Evolutionary conservation across 140 eudicot species (phyloP), one percentile per base, ranked within the genome.

Genomic region (Senecio squalidus): DNA sequence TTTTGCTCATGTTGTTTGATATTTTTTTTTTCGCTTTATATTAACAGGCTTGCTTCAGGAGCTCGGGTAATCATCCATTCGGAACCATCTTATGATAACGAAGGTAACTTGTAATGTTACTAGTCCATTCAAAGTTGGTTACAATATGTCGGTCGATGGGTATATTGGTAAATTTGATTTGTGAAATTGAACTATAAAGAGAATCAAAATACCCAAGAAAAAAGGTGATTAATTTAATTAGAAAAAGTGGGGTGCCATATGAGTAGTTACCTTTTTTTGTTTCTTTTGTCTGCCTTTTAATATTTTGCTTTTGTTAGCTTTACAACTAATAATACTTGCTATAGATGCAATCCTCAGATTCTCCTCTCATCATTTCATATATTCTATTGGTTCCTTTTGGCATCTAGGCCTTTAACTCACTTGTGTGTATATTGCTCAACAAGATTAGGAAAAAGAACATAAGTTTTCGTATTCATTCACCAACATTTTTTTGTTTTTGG

Each of bases 11-110:
- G 63, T 45, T 30, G 65, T 41, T 72, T 88, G 80, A 81, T 34
- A 53, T 72, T 29, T 59, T 48, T 10, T 24, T 15, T 10, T 24
- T 15, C 20, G 16, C 45, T 79, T 75, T 48, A 24, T 56, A 57
- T 14, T 61, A 70, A 77, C 97, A 89, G 97, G 92, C 97, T 89
- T 58, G 82, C 97, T 89, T 85, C 97, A 63, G 97, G 97, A 72
- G 97, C 97, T 71, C 74, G 95, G 84, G 84, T 89, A 72, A 89
- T 89, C 73, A 89, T 89, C 46, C 89, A 89, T 53, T 85, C 97
- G 9, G 81, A 80, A 60, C 76, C 76, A 67, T 70, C 64, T 11
- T 60, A 54, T 20, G 74, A 81, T 23, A 47, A 25, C 13, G 69
- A 49, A 55, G 66, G 67, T 47, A 72, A 55, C 68, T 50, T 30